These are phyloP conservation scores for Neonectria punicea DNA, from an alignment of 2,329 filamentous ascomycete species.

Conservation along the genomic window DNA sequence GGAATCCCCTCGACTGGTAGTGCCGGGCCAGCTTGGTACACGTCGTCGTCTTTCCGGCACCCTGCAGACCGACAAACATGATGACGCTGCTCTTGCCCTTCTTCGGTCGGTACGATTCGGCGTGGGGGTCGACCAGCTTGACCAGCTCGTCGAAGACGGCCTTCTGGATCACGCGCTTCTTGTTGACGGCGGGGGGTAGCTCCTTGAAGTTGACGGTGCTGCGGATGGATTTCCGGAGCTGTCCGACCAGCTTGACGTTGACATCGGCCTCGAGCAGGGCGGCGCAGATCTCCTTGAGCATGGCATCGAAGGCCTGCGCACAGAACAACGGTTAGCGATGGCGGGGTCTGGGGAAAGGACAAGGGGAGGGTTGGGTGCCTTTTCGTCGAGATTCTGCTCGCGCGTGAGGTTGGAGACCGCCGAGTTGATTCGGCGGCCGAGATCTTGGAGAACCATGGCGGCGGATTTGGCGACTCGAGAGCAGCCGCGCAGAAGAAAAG, in stretches of 20 bases:
- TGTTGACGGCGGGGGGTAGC: constrained; percentile 90
- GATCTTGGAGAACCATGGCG: constrained; percentile 96
- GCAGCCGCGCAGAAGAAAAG: constrained; percentile 31
- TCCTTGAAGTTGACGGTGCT: constrained; percentile 93
- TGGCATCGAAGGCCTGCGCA: constrained; percentile 87
- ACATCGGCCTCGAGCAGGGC: constrained; percentile 97
- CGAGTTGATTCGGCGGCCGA: constrained; percentile 97
- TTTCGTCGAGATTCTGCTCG: constrained; percentile 94
- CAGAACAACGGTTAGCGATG: constrained; percentile 23
- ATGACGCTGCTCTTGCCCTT: constrained; percentile 97
- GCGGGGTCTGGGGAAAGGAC: constrained; percentile 24
- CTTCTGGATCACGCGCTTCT: constrained; percentile 98
- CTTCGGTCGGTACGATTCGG: constrained; percentile 95
- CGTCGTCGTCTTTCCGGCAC: constrained; percentile 96
- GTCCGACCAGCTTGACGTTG: constrained; percentile 92
- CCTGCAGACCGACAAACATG: constrained; percentile 99
- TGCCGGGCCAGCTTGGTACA: constrained; percentile 97
- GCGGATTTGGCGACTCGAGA: constrained; percentile 32
- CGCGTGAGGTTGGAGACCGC: constrained; percentile 93
- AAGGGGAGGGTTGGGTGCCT: constrained; percentile 63
- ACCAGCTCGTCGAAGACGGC: constrained; percentile 97
- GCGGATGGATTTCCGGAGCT: constrained; percentile 93
- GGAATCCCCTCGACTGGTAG: constrained; percentile 94
- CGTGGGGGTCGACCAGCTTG: constrained; percentile 93
- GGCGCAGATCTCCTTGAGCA: constrained; percentile 98